phyloP scores from a whole-genome alignment of 306 rosid genomes.

The Begonia loranthoides region DNA sequence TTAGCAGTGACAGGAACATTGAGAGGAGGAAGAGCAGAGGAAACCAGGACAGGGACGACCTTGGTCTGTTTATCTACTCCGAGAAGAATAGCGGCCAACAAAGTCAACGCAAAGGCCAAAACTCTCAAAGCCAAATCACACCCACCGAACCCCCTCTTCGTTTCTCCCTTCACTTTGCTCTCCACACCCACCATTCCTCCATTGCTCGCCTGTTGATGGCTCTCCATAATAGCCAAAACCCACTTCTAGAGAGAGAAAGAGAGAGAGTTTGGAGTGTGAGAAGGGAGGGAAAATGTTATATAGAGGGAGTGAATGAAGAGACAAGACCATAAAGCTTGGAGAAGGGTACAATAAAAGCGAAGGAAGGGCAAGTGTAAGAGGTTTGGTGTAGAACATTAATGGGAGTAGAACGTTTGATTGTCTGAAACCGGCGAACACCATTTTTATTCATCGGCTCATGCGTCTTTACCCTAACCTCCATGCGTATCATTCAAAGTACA shows the following conservation, averaged over 20 bases:
- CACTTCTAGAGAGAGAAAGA: background rate
- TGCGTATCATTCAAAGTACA: too few species aligned
- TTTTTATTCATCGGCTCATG: too few species aligned
- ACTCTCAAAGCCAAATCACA: conserved; percentile 37
- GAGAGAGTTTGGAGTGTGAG: background rate
- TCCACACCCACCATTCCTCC: conserved; percentile 15
- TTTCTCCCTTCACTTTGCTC: conserved; percentile 3
- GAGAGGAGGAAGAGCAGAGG: conserved; percentile 31
- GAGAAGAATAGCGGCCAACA: conserved; percentile 39
- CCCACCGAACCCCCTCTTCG: background rate
- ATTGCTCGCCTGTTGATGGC: conserved; percentile 3
- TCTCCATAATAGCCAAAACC: conserved; percentile 13
- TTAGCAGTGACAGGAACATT: conserved; percentile 43
- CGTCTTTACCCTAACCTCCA: too few species aligned
- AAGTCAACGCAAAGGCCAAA: conserved; percentile 29
- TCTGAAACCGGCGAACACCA: too few species aligned
- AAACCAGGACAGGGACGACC: conserved; percentile 17
- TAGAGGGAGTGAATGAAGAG: background rate
- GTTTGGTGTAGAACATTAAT: conserved; percentile 8
- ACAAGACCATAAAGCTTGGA: background rate
- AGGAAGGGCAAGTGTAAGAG: conserved; percentile 2
- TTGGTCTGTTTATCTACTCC: conserved; percentile 37
- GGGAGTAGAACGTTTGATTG: background rate
- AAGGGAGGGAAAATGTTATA: background rate
- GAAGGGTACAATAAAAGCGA: conserved; percentile 1